phyloP scores from a whole-genome alignment of 2,329 filamentous ascomycete genomes.

The Penicillium aurantiogriseum region DNA sequence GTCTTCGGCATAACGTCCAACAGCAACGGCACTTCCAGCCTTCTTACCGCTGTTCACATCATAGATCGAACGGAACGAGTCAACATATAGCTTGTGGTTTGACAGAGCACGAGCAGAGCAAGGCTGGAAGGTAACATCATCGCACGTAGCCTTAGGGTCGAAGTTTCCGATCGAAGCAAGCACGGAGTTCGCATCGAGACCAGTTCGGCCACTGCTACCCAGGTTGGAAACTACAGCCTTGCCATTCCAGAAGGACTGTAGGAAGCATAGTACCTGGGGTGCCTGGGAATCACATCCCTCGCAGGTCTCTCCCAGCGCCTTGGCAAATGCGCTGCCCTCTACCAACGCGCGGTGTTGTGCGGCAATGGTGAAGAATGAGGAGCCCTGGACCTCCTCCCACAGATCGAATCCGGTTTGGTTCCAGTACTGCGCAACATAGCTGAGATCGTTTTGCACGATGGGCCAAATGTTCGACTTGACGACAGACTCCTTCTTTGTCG shows the following conservation, averaged over 20 bases:
- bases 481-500: not conserved
- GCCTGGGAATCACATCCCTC: not conserved
- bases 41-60: not conserved
- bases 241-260: not conserved
- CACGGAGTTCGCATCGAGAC: not conserved
- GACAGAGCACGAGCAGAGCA: not conserved
- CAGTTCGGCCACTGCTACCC: not conserved
- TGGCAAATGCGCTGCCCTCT: not conserved
- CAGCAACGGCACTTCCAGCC: not conserved
- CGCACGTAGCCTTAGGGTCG: not conserved
- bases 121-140: not conserved
- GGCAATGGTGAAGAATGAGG: constrained; percentile 18
- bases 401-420: constrained; percentile 19
- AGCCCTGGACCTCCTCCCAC: constrained; percentile 15
- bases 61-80: not conserved
- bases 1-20: not conserved
- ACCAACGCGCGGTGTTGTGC: constrained; percentile 13
- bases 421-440: constrained; percentile 18
- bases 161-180: not conserved
- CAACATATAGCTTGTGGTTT: not conserved
- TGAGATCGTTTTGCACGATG: constrained; percentile 11
- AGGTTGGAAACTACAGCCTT: not conserved
- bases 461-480: not conserved
- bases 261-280: not conserved
- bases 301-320: not conserved